Conservation (phyloP, 768 basidiomycete species). For the Amanita inopinata region DNA sequence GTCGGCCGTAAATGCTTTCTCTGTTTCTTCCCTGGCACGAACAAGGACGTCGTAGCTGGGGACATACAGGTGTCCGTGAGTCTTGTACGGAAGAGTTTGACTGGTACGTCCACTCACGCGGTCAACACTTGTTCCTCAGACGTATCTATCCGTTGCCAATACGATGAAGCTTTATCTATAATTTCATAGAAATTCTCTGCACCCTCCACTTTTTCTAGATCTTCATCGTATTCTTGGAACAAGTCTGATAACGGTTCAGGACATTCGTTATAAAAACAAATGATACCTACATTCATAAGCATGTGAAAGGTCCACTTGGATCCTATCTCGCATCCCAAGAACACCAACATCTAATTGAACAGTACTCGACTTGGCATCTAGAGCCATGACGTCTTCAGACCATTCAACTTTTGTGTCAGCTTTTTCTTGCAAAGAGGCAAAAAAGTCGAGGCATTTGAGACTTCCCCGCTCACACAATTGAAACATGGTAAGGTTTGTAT, state of each 20-base stretch:
- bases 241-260: constrained; percentile 23
- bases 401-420: constrained; percentile 21
- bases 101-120: constrained; percentile 29
- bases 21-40: constrained; percentile 40
- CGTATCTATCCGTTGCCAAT: constrained; percentile 44
- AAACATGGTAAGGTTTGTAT: constrained; percentile 27
- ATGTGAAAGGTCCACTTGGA: constrained; percentile 36
- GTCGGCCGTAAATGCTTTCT: constrained; percentile 34
- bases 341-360: constrained; percentile 30
- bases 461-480: constrained; percentile 39
- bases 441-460: constrained; percentile 34
- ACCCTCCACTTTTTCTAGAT: constrained; percentile 20
- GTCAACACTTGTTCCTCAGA: constrained; percentile 49
- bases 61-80: constrained; percentile 2
- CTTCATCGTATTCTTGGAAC: constrained; percentile 22
- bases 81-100: not conserved
- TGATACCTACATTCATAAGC: constrained; percentile 46
- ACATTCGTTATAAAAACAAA: constrained; percentile 1
- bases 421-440: constrained; percentile 11
- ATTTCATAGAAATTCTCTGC: constrained; percentile 33
- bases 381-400: constrained; percentile 28
- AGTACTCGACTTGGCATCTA: constrained; percentile 21
- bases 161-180: constrained; percentile 42
- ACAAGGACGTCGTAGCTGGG: constrained; percentile 56
- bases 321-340: constrained; percentile 34